Percentiles rank a stretch among this genome's conserved stretches.
phyloP scores from a whole-genome alignment of 1,284 basidiomycete species.

The Ganoderma lucidum region DNA sequence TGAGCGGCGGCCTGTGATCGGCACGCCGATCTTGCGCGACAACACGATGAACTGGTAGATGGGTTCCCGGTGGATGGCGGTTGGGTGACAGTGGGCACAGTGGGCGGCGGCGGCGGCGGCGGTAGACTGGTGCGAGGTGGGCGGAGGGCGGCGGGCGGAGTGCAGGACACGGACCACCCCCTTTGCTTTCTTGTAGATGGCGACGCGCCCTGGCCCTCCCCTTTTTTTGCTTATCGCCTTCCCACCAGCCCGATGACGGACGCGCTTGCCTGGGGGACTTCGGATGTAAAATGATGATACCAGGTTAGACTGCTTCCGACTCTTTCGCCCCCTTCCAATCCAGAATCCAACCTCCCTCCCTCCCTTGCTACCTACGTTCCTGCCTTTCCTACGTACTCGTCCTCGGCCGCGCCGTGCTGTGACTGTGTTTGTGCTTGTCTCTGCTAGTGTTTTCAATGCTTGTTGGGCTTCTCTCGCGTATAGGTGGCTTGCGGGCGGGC shows the following conservation, averaged over 20 bases:
- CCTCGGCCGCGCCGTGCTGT: slow-evolving; percentile 9
- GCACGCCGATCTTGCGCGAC: slow-evolving; percentile 42
- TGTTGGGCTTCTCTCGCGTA: slow-evolving; percentile 24
- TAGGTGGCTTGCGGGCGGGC: slow-evolving; percentile 25
- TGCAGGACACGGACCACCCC: slow-evolving; percentile 10
- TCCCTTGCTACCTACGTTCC: neutral
- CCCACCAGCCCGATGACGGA: neutral
- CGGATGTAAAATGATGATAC: slow-evolving; percentile 27
- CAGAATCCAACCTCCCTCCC: neutral
- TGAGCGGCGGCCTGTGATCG: slow-evolving; percentile 41
- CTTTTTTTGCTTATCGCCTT: neutral
- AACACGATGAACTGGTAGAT: slow-evolving; percentile 44
- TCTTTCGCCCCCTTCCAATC: neutral
- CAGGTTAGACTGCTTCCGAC: slow-evolving; percentile 10
- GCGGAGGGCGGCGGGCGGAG: neutral
- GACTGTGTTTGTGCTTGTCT: slow-evolving; percentile 22
- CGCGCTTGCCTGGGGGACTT: slow-evolving; percentile 4
- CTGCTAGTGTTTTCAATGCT: slow-evolving; percentile 19
- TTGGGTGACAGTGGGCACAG: neutral
- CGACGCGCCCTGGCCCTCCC: neutral
- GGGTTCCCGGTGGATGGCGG: neutral
- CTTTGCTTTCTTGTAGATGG: slow-evolving; percentile 13
- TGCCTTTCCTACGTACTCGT: neutral
- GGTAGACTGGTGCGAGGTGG: neutral
- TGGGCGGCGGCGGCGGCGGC: neutral